Percentiles rank a stretch among this genome's conserved stretches.
These are phyloP conservation scores for Apophysomyces ossiformis DNA, from an alignment of 371 early-diverging fungal genomes.

Conservation along the genomic window DNA sequence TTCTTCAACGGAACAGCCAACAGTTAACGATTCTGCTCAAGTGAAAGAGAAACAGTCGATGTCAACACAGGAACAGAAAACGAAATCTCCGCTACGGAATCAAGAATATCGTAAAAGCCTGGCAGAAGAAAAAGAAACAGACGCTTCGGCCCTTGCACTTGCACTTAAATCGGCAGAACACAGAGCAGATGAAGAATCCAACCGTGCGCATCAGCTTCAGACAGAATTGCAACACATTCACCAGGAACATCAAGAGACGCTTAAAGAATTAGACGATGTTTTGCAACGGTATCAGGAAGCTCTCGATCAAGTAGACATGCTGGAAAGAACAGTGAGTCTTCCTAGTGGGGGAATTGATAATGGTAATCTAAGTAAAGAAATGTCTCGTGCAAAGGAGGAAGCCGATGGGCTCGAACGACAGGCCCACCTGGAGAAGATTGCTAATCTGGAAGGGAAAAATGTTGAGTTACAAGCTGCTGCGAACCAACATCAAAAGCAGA, in stretches of 20 bases:
- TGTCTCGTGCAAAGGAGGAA: slow-evolving; percentile 43
- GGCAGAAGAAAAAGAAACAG: slow-evolving; percentile 39
- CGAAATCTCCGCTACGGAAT: background rate
- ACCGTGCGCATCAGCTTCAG: slow-evolving; percentile 28
- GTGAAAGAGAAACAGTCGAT: background rate
- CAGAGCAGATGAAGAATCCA: slow-evolving; percentile 23
- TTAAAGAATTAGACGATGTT: slow-evolving; percentile 45
- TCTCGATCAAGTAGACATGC: slow-evolving; percentile 29
- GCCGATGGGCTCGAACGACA: slow-evolving; percentile 22
- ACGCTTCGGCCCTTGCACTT: slow-evolving; percentile 29
- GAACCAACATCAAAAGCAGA: slow-evolving; percentile 9
- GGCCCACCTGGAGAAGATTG: slow-evolving; percentile 21
- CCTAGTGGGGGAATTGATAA: slow-evolving; percentile 7
- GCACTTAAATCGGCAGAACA: slow-evolving; percentile 16
- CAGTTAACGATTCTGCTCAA: background rate
- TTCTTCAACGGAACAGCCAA: background rate
- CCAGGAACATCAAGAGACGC: slow-evolving; percentile 37
- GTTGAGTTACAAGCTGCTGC: slow-evolving; percentile 17
- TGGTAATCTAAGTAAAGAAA: slow-evolving; percentile 37
- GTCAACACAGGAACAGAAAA: slow-evolving; percentile 11
- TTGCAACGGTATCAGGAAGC: slow-evolving; percentile 44
- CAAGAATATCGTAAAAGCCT: slow-evolving; percentile 32
- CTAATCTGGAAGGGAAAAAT: slow-evolving; percentile 19
- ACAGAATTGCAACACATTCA: slow-evolving; percentile 25
- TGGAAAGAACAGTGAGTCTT: slow-evolving; percentile 13